phyloP scores from a whole-genome alignment of 805 yeast genomes.

The Candida andamanensis region DNA sequence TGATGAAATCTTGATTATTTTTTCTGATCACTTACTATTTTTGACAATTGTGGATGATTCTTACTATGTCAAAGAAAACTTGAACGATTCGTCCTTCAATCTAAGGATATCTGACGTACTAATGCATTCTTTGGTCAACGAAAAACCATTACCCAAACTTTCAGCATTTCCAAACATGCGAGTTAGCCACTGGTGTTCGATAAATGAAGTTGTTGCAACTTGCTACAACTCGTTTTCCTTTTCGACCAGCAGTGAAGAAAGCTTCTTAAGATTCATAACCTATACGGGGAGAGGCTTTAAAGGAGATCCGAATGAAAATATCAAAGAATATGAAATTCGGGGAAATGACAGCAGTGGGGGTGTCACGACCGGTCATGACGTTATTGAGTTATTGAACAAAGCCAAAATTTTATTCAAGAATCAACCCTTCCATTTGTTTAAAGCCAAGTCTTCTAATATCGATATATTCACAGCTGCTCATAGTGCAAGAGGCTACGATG shows the following conservation, averaged over 20 bases:
- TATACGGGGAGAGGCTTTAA: slow-evolving; percentile 23
- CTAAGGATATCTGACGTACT: slow-evolving; percentile 73
- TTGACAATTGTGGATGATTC: slow-evolving; percentile 47
- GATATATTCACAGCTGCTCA: slow-evolving; percentile 67
- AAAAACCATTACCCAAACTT: slow-evolving; percentile 58
- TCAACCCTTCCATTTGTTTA: slow-evolving; percentile 84
- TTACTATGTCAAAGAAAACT: slow-evolving; percentile 21
- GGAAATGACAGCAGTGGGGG: slow-evolving; percentile 6
- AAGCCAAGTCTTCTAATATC: slow-evolving; percentile 26
- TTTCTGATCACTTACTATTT: slow-evolving; percentile 74
- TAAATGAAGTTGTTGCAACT: slow-evolving; percentile 50
- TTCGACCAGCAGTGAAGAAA: slow-evolving; percentile 12
- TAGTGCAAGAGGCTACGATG: slow-evolving; percentile 44
- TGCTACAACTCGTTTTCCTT: slow-evolving; percentile 27
- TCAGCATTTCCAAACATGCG: slow-evolving; percentile 55
- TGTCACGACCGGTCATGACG: slow-evolving; percentile 22
- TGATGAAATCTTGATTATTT: slow-evolving; percentile 60
- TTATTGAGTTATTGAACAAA: slow-evolving; percentile 57
- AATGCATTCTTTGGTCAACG: slow-evolving; percentile 87
- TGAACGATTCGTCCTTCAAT: slow-evolving; percentile 16
- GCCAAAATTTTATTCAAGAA: slow-evolving; percentile 71
- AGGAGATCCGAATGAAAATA: slow-evolving; percentile 12
- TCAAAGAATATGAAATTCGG: slow-evolving; percentile 24
- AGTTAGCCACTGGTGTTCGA: slow-evolving; percentile 64
- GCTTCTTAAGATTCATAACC: slow-evolving; percentile 23